Conservation (phyloP, 331 rosid species). For the Malus hybrid region DNA sequence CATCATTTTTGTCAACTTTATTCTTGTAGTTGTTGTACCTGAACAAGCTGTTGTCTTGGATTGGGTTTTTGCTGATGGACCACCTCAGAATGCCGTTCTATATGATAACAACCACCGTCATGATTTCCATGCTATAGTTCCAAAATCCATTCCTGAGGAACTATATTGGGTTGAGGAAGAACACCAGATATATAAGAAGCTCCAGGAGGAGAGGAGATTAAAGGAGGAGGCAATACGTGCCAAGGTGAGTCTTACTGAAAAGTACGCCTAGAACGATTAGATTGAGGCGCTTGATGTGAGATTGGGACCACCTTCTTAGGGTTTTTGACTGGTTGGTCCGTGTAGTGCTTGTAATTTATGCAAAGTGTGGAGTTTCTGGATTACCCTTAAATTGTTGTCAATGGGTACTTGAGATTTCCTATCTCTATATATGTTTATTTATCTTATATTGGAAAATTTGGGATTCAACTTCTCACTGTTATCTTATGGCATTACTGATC, state of each 20-base stretch:
- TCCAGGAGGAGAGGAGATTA: slow-evolving; percentile 64
- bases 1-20: slow-evolving; percentile 8
- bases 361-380: neutral
- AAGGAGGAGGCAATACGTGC: slow-evolving; percentile 51
- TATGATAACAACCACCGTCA: slow-evolving; percentile 62
- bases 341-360: neutral
- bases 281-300: neutral
- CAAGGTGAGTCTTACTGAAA: slow-evolving; percentile 49
- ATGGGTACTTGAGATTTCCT: neutral
- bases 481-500: neutral
- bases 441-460: neutral
- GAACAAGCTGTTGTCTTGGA: slow-evolving; percentile 54
- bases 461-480: neutral
- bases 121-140: slow-evolving; percentile 70
- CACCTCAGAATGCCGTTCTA: slow-evolving; percentile 45
- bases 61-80: slow-evolving; percentile 91
- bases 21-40: slow-evolving; percentile 68
- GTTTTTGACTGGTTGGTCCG: slow-evolving; percentile 3
- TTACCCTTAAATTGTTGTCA: neutral
- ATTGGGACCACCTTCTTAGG: neutral
- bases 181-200: slow-evolving; percentile 30
- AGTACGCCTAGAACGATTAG: neutral
- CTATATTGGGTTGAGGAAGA: slow-evolving; percentile 58
- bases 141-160: slow-evolving; percentile 41
- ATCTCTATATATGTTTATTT: neutral